Base-by-base conservation (phyloP, 2,329 filamentous ascomycete species). In the Periconia sp. region DNA sequence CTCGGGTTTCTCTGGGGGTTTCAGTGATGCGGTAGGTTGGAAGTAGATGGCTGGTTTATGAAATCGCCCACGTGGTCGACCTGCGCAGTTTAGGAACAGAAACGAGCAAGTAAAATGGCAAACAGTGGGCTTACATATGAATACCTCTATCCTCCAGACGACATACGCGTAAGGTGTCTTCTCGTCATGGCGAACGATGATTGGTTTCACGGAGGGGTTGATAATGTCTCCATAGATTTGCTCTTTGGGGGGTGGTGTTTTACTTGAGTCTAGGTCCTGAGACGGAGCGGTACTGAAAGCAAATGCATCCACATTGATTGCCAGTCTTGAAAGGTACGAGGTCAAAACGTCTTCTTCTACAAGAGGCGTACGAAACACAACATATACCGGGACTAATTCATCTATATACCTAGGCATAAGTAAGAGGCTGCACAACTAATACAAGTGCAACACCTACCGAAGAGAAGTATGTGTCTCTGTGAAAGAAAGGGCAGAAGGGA, bases 371-470 rank as follows among this genome's bases (percentile, higher is more conserved):
- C 83, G 83, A 53, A 92, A 80, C 11, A 90, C 79, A 57, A 92
- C 76, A 65, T 89, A 85, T 17, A 91, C 80, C 58, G 86, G 78
- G 52, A 89, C 81, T 23, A 84, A 85, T 77, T 92, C 89, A 82
- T 92, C 89, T 92, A 76, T 53, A 68, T 47, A 66, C 77, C 76
- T 81, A 74, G 62, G 63, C 33, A 74, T 82, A 73, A 82, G 81
- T 78, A 78, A 81, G 75, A 78, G 61, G 67, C 54, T 54, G 65
- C 60, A 63, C 67, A 62, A 53, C 55, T 40, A 6, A 47, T 50
- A n/a, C 6, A n/a, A 37, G 33, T n/a, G 23, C 19, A 54, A 50
- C 45, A 72, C 82, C 61, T 78, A 91, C 89, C 89, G 67, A 92
- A 91, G 68, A 90, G 88, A 40, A 92, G 77, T 50, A 81, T 80